These are phyloP conservation scores for Blastocystis sp. DNA, from an alignment of 352 stramenopile species.

Conservation along the genomic window DNA sequence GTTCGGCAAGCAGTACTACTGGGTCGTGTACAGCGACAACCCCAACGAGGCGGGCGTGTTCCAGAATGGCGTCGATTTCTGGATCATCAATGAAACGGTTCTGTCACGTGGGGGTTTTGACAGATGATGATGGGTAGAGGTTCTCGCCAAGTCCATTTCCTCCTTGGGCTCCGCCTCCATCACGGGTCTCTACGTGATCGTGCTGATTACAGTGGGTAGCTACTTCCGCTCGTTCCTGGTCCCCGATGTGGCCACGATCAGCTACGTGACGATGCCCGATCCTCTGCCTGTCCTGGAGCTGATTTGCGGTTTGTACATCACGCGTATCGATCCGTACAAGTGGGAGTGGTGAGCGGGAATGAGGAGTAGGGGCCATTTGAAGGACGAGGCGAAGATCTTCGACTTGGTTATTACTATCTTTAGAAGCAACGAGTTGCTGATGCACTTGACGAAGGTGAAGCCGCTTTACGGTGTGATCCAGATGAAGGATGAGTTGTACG, in stretches of 20 bases:
- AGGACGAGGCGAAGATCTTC: conserved; percentile 44
- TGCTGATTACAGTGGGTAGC: conserved; percentile 54
- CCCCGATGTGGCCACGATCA: conserved; percentile 49
- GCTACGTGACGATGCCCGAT: conserved; percentile 55
- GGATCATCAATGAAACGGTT: conserved; percentile 59
- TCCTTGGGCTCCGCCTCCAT: conserved; percentile 56
- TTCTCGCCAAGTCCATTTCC: conserved; percentile 36
- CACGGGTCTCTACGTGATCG: conserved; percentile 66
- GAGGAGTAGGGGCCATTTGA: conserved; percentile 58
- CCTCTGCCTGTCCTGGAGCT: conserved; percentile 53
- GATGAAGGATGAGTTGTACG: conserved; percentile 59
- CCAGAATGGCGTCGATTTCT: conserved; percentile 31
- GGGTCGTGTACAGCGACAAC: conserved; percentile 32
- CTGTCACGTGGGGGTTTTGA: background rate
- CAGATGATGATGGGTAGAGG: conserved; percentile 5
- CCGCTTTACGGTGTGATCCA: conserved; percentile 53
- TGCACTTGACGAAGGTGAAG: conserved; percentile 36
- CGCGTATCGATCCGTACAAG: conserved; percentile 65
- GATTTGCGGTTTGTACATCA: conserved; percentile 71
- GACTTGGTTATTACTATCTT: conserved; percentile 64
- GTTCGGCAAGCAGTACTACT: conserved; percentile 51
- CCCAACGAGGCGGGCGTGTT: background rate
- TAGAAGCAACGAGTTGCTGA: conserved; percentile 53
- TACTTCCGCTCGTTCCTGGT: conserved; percentile 70
- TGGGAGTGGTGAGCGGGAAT: background rate